Evolutionary conservation across 2,329 filamentous ascomycete genomes (phyloP), one percentile per base, ranked within the genome.

Genomic region (Daldinia sp.): DNA sequence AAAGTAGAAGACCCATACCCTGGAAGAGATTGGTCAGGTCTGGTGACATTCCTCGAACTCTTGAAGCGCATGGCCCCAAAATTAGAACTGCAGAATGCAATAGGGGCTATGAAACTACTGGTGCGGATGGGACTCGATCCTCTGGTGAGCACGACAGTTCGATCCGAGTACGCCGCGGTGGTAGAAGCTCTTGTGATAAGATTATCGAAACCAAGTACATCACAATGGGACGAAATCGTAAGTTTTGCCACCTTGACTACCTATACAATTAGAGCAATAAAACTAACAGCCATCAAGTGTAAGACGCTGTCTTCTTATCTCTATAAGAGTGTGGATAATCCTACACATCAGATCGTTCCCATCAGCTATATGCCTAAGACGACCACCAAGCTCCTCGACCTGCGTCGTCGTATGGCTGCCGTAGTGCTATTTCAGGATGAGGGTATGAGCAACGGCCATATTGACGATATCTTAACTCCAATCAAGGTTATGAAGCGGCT

Each of bases 401-500:
- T 95, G 30, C 86, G 90, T 35, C 85, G 90, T 10, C 83, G 90
- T 37, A 83, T 96, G 6, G 91, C 92, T 2, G 81, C 90, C 4
- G 85, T 86, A 1, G 90, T 88, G 70, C 82, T 93, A 69, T 87
- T 92, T 67, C 76, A 83, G 33, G 82, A 89, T 69, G 73, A 81
- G 0, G 69, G 77, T 0, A 79, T 85, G 1, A 80, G 81, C 7
- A 77, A 78, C 30, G 76, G 79, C 12, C 77, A 82, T 28, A 79
- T 85, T 0, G 80, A 86, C 61, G 74, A 79, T 23, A 74, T 75
- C 5, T 76, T 87, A 41, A 80, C 78, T 41, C 74, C 88, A 18
- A 75, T 77, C n/a, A 75, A 77, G 39, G 75, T 88, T 35, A 82
- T 83, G 60, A 70, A 81, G n/a, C 82, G 83, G 12, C 81, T 90